A percentile compares a stretch with the other conserved stretches of the same genome.
Conservation (phyloP, 345 rosid species). For the Nasturtium officinale region DNA sequence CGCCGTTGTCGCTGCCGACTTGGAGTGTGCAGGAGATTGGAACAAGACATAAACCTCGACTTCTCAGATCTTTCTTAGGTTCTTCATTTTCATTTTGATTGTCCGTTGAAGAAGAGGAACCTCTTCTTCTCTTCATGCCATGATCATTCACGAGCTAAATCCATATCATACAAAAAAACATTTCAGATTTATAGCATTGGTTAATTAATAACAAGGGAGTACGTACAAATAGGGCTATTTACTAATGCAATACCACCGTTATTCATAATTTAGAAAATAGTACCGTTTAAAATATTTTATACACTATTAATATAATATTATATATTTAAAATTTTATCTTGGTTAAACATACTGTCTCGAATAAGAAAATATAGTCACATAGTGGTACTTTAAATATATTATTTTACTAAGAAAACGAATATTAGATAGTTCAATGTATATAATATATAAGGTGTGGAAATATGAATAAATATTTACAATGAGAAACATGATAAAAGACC, state of each 20-base stretch:
- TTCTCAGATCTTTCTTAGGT: conserved; percentile 70
- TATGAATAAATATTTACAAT: background rate
- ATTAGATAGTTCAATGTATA: background rate
- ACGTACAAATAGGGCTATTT: background rate
- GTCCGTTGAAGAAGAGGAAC: conserved; percentile 34
- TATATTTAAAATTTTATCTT: background rate
- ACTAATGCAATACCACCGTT: background rate
- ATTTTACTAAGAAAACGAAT: background rate
- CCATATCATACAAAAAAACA: conserved; percentile 19
- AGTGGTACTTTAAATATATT: background rate
- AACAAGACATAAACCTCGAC: conserved; percentile 94
- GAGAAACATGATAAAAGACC: conserved; percentile 14
- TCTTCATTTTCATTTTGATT: conserved; percentile 51
- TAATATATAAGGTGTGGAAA: background rate
- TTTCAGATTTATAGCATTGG: background rate
- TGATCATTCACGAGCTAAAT: conserved; percentile 65
- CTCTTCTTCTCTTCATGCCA: conserved; percentile 65
- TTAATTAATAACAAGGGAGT: background rate
- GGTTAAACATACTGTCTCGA: background rate
- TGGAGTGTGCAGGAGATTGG: conserved; percentile 87
- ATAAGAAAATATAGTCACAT: background rate
- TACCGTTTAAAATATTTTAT: background rate
- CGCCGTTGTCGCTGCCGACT: conserved; percentile 86
- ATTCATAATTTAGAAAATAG: background rate
- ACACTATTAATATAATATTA: background rate